Base-by-base conservation (phyloP, 495 filamentous ascomycete genomes). In the Collariella sp. region DNA sequence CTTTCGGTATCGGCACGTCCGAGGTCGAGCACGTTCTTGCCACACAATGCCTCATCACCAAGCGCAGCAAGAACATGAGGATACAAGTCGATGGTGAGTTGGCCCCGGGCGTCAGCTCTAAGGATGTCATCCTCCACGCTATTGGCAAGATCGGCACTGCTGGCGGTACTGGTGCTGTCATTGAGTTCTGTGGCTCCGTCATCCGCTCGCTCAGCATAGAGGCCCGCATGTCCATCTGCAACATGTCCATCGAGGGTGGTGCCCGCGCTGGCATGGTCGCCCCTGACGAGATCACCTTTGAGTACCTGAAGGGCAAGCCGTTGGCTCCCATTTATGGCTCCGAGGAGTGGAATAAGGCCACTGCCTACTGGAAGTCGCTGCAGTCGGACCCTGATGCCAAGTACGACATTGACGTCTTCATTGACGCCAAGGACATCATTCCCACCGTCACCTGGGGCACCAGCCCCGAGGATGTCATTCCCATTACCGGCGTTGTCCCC, bases 171-270 rank as follows among this genome's bases (percentile, higher is more conserved):
- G 91, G 91, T 60, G 83, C 87, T 47, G 93, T 98, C 55, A 95
- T 98, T 61, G 93, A 98, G 75, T 98, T 86, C 79, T 94, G 88
- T 61, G 93, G 93, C 47, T 94, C 89, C 47, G 89, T 91, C 49
- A 96, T 98, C 65, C 81, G 88, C 57, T 72, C 70, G 38, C 76
- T 98, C 60, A 95, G 88, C 72, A 96, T 98, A 82, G 93, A 98
- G 68, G 93, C 93, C 35, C 85, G 93, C 63, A 97, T 98, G 91
- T 95, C 89, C 52, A 93, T 98, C 67, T 97, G 93, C 73, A 98
- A 98, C 76, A 98, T 98, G 93, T 89, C 91, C n/a, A 96, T 97
- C 66, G 93, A 98, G 76, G 93, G 74, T 54, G 93, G 93, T 72
- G 93, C 93, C 36, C 80, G 93, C 75, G 91, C 93, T 53, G 93